Conservation (phyloP, 805 yeast genomes). For the Metschnikowia santaceciliae region DNA sequence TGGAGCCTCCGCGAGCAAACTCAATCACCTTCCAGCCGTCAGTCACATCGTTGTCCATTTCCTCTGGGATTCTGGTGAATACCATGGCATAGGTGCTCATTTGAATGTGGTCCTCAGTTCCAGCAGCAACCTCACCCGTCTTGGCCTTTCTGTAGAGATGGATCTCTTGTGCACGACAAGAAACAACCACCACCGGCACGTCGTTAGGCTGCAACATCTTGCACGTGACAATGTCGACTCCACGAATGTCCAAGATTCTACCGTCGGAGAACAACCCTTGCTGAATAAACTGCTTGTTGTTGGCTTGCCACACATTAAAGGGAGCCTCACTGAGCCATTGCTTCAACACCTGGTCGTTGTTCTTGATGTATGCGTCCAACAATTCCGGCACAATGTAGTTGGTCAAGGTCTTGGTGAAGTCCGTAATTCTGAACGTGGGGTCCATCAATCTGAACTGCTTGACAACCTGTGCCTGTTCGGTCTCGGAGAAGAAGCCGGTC, state of each 20-base stretch:
- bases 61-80: slow-evolving; percentile 87
- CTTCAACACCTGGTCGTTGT: slow-evolving; percentile 79
- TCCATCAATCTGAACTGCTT: slow-evolving; percentile 84
- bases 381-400: slow-evolving; percentile 93
- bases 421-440: slow-evolving; percentile 77
- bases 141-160: slow-evolving; percentile 83
- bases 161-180: slow-evolving; percentile 96
- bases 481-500: slow-evolving; percentile 89
- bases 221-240: slow-evolving; percentile 86
- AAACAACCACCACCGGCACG: slow-evolving; percentile 86
- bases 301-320: slow-evolving; percentile 87
- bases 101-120: slow-evolving; percentile 88
- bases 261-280: slow-evolving; percentile 92
- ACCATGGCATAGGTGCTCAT: slow-evolving; percentile 96
- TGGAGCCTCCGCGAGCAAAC: slow-evolving; percentile 89
- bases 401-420: slow-evolving; percentile 77
- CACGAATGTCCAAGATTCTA: slow-evolving; percentile 87
- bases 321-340: slow-evolving; percentile 97
- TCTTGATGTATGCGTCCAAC: slow-evolving; percentile 89
- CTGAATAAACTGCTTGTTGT: slow-evolving; percentile 86
- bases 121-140: slow-evolving; percentile 94
- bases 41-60: slow-evolving; percentile 82
- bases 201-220: slow-evolving; percentile 87
- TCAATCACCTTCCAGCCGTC: slow-evolving; percentile 97
- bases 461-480: slow-evolving; percentile 92